A percentile compares a stretch with the other conserved stretches of the same genome.
Conservation (phyloP, 2,329 filamentous ascomycete species). For the Fusarium beomiforme region DNA sequence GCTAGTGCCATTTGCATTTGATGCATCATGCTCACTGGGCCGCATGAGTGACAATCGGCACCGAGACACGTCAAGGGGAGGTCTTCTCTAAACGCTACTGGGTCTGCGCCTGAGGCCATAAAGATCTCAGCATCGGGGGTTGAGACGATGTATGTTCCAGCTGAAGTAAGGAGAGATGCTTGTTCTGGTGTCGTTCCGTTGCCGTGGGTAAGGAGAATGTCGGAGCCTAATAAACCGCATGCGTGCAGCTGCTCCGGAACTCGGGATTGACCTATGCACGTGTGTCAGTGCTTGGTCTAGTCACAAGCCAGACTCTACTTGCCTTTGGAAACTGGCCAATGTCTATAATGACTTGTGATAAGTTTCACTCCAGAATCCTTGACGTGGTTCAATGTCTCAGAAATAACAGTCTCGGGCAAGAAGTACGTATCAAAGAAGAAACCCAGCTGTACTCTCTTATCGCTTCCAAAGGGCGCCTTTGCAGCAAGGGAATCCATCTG, state of each 20-base stretch:
- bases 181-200: slow-evolving; percentile 13
- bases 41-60: slow-evolving; percentile 6
- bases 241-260: not conserved
- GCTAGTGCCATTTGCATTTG: slow-evolving; percentile 2
- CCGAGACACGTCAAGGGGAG: slow-evolving; percentile 3
- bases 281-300: too few species aligned
- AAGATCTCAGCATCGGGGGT: slow-evolving; percentile 6
- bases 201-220: not conserved
- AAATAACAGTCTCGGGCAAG: not conserved
- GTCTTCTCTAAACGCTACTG: not conserved
- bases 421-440: slow-evolving; percentile 21
- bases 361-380: not conserved
- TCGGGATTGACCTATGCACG: not conserved
- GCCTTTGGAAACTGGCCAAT: slow-evolving; percentile 12
- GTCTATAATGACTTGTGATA: slow-evolving; percentile 1
- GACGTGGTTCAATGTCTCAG: not conserved
- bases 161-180: not conserved
- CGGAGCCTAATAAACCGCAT: not conserved
- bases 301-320: accelerated
- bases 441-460: not conserved
- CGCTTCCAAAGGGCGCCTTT: not conserved
- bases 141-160: slow-evolving; percentile 1
- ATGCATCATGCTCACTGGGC: slow-evolving; percentile 10
- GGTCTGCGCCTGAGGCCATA: slow-evolving; percentile 9
- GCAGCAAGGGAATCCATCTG: not conserved